phyloP scores from a whole-genome alignment of 2,329 filamentous ascomycete species.

The Calonectria fujianensis region DNA sequence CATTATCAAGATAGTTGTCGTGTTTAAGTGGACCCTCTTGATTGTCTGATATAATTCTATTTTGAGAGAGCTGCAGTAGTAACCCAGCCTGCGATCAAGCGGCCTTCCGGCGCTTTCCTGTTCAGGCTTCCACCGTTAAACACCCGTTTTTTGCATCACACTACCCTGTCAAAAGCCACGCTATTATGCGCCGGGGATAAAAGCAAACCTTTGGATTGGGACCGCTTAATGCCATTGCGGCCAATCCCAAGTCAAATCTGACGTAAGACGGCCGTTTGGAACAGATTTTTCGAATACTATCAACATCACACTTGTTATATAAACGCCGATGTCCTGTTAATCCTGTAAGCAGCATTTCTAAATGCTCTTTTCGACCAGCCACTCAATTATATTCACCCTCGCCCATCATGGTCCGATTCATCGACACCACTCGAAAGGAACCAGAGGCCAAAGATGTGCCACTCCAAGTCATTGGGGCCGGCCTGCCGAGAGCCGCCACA shows the following conservation, averaged over 20 bases:
- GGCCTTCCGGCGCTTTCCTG: background rate
- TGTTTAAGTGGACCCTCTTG: background rate
- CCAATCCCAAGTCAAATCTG: background rate
- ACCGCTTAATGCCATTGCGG: background rate
- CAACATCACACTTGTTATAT: background rate
- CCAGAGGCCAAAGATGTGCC: conserved; percentile 7
- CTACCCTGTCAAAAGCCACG: background rate
- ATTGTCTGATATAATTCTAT: background rate
- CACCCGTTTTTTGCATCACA: background rate
- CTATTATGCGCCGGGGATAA: background rate
- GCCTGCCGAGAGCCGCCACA: conserved; percentile 4
- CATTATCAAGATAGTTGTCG: background rate
- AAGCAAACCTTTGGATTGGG: background rate
- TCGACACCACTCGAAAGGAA: background rate
- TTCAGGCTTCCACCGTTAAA: background rate
- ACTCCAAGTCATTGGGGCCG: background rate
- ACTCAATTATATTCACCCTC: background rate
- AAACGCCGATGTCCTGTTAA: background rate
- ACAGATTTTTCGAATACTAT: background rate
- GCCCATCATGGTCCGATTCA: conserved; percentile 1
- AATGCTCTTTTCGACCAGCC: background rate
- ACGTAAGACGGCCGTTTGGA: background rate
- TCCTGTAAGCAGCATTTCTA: too few relatives aligned
- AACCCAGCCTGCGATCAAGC: too few relatives aligned
- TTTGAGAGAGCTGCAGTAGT: background rate